These are phyloP conservation scores for Teunomyces tritomae DNA, from an alignment of 805 yeast species.

Conservation along the genomic window DNA sequence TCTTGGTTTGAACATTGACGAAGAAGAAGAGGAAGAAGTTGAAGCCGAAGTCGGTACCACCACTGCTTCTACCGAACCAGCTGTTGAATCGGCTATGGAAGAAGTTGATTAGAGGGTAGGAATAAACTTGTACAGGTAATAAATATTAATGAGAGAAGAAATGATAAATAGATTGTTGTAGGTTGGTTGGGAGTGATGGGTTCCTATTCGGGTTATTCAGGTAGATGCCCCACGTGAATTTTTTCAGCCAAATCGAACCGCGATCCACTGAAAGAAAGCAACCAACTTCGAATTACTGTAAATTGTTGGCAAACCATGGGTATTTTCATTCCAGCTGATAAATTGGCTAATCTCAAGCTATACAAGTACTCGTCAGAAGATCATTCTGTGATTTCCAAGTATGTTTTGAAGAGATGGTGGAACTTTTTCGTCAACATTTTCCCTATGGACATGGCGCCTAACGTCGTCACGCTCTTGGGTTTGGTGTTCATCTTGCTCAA, in stretches of 20 bases:
- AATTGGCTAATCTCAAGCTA: constrained; percentile 50
- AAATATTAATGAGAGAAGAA: neutral
- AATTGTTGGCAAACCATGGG: constrained; percentile 50
- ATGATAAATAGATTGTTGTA: no score
- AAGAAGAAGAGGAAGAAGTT: constrained; percentile 59
- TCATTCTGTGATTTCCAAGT: constrained; percentile 71
- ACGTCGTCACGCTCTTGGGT: constrained; percentile 81
- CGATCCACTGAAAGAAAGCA: neutral
- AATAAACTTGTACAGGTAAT: constrained; percentile 3
- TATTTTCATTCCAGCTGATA: constrained; percentile 54
- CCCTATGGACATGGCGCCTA: constrained; percentile 91
- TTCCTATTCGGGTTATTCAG: neutral
- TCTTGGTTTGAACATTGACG: constrained; percentile 97
- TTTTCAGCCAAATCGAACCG: neutral
- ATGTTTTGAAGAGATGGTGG: constrained; percentile 83
- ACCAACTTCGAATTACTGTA: neutral
- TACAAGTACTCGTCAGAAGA: constrained; percentile 78
- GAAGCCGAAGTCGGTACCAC: constrained; percentile 50
- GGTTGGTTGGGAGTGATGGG: no score
- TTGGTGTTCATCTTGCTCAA: constrained; percentile 67
- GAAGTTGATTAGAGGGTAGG: constrained; percentile 79
- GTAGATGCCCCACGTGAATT: neutral
- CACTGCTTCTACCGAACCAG: constrained; percentile 56
- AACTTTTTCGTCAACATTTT: constrained; percentile 64
- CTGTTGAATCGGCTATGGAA: constrained; percentile 96